These are phyloP conservation scores for Rhizopogon sp. DNA, from an alignment of 768 basidiomycete species.

Conservation along the genomic window DNA sequence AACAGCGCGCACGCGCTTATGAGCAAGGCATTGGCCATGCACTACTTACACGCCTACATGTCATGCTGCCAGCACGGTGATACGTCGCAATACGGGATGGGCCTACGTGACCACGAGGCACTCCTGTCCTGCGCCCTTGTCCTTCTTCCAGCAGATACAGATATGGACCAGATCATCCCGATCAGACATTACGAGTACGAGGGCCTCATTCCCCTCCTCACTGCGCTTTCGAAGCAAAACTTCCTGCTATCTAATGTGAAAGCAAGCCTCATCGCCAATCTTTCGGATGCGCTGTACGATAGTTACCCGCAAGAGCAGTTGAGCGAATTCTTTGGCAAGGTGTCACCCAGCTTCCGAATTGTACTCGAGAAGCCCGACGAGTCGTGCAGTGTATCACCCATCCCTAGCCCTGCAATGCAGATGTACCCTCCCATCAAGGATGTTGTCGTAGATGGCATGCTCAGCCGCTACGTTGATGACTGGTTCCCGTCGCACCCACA, in stretches of 20 bases:
- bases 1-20: not conserved
- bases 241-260: constrained; percentile 25
- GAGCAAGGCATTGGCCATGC: constrained; percentile 23
- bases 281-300: constrained; percentile 23
- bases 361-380: not conserved
- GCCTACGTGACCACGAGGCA: constrained; percentile 37
- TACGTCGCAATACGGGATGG: constrained; percentile 25
- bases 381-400: not conserved
- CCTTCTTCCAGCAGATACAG: constrained; percentile 15
- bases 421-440: constrained; percentile 8
- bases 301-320: constrained; percentile 14
- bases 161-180: constrained; percentile 4
- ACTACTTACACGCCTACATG: constrained; percentile 43
- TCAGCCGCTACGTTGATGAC: constrained; percentile 29
- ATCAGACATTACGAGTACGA: constrained; percentile 29
- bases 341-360: not conserved
- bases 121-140: constrained; percentile 37
- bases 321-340: constrained; percentile 15
- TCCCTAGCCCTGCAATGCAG: not conserved
- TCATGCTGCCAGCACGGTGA: constrained; percentile 25
- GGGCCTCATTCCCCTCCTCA: constrained; percentile 39
- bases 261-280: constrained; percentile 11
- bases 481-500: constrained; percentile 23
- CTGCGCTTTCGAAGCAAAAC: constrained; percentile 30
- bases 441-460: constrained; percentile 19